These are phyloP conservation scores for Talaromyces albobiverticillius DNA, from an alignment of 2,329 filamentous ascomycete species.

Conservation along the genomic window DNA sequence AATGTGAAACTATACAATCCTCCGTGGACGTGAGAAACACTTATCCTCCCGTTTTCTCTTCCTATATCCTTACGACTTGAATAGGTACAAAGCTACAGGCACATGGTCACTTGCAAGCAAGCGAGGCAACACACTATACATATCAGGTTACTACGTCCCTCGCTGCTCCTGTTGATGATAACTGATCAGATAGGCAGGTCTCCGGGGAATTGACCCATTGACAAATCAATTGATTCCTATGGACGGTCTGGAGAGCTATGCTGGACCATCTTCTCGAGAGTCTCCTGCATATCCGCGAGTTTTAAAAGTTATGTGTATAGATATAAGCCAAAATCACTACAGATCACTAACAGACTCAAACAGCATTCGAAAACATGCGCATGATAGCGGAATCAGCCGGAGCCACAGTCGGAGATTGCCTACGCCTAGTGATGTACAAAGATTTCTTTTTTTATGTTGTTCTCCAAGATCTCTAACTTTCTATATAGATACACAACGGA, in stretches of 20 bases:
- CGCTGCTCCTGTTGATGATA: not conserved
- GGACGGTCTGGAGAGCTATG: not conserved
- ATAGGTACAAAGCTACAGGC: conserved; percentile 7
- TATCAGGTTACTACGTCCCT: not conserved
- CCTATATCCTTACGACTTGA: not conserved
- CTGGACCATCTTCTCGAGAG: not conserved
- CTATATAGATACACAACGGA: conserved; percentile 3
- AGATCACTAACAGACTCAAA: not conserved
- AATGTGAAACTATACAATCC: not conserved
- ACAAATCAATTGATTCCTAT: not conserved
- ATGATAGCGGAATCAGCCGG: conserved; percentile 6
- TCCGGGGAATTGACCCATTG: not conserved
- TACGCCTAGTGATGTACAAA: conserved; percentile 5
- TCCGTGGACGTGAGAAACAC: not conserved
- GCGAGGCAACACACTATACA: conserved; percentile 2
- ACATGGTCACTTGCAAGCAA: conserved; percentile 3
- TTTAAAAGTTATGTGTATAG: not conserved
- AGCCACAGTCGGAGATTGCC: conserved; percentile 4
- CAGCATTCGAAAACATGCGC: conserved; percentile 5
- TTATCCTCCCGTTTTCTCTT: not conserved
- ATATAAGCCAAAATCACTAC: too few species aligned
- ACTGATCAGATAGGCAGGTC: not conserved
- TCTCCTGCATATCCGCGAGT: not conserved
- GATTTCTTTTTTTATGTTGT: not conserved
- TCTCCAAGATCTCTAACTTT: not conserved